Base-by-base conservation (phyloP, 148 eudicot genomes). In the Drosera capensis region DNA sequence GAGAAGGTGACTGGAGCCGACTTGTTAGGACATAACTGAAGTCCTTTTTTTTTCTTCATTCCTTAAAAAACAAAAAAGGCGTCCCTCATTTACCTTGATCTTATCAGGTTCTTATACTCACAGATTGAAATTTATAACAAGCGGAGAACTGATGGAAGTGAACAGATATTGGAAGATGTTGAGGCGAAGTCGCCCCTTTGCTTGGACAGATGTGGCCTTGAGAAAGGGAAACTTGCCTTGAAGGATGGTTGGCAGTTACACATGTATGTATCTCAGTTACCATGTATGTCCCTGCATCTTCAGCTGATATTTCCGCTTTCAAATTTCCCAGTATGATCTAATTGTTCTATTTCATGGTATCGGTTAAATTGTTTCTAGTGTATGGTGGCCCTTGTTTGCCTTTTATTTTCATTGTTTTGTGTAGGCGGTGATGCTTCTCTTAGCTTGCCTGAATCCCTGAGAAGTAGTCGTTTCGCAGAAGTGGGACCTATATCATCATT, bases 241-340 rank as follows among this genome's bases (percentile, higher is more conserved):
- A 80, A 50, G 63, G 68, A 59, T 37, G 92, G 82, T 36, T 88
- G 83, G 87, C 63, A 71, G 52, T 70, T 83, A 18, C 97, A 88
- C 61, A 40, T 88, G 65, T 88, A 88, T 54, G 64, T 88, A 50
- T 88, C 97, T 13, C 97, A 88, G 57, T 63, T 83, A 48, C 97
- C 97, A 38, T 88, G 97, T 84, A 52, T 14, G 40, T 16, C n/a
- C 25, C 21, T 7, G 1, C 6, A 20, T 41, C 8, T 41, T 20
- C 8, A 9, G 5, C 2, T 4, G 0, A 34, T 34, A 9, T 4
- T 34, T 9, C n/a, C 3, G 5, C 3, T 11, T 4, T 4, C 3
- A 34, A 34, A 34, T 9, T 4, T 34, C 11, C n/a, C 14, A 3
- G 0, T 34, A 9, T 5, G 38, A 0, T 34, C 38, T 9, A 13